Evolutionary conservation across 176 grass and related monocot species (phyloP), one percentile per base, ranked within the genome.

Genomic region (Canna indica): DNA sequence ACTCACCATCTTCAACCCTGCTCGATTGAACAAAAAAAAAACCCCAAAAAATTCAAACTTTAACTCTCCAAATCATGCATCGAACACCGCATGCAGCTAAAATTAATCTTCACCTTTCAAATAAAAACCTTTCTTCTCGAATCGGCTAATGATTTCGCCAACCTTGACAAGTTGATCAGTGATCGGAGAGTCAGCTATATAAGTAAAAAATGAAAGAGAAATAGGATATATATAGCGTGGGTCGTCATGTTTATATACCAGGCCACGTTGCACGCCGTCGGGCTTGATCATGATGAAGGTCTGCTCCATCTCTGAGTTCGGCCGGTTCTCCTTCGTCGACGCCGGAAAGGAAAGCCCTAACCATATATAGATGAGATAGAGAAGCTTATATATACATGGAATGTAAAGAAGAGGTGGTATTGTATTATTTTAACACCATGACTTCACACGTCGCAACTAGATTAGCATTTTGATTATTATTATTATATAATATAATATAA

Each of bases 111-210:
- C 82, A 94, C 95, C 95, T 70, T 86, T 99, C 60, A 99, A 73
- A 82, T 99, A 99, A 81, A 96, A 96, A 16, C 92, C 92, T 81
- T 96, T 96, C 88, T 96, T 88, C 85, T 96, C 92, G 26, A 96
- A 96, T 36, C 92, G 83, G 76, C 88, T 44, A 74, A 96, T 91
- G 78, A 96, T 85, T 63, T 96, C 92, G 20, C 92, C 92, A 64
- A 96, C 77, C 92, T 96, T 22, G 8, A 57, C n/a, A 57, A 57
- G 20, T 57, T 7, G 53, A 25, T 10, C 17, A 44, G 2, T 44
- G 41, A 44, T 11, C 13, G 41, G 9, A 24, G 18, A 16, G 18
- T 15, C 46, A 3, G 2, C 0, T 9, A 27, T 26, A 27, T 3
- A 26, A 29, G 2, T 10, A 27, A 59, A 59, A 59, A 29, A 12